phyloP scores from a whole-genome alignment of 345 rosid genomes.

The Laguncularia racemosa region DNA sequence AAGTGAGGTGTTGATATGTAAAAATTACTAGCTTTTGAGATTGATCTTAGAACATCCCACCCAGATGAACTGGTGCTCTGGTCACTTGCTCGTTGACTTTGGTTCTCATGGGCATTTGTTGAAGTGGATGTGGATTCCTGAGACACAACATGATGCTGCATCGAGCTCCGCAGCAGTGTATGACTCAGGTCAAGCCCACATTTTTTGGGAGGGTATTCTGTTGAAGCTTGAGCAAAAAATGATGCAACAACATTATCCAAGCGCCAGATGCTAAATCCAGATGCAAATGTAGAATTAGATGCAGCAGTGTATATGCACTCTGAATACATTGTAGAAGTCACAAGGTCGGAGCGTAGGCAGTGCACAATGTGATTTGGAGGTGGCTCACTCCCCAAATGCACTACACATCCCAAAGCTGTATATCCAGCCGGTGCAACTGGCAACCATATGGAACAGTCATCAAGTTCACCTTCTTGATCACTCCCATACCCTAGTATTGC shows the following conservation, averaged over 20 bases:
- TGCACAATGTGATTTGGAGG: constrained; percentile 80
- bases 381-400: constrained; percentile 65
- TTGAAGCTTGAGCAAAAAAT: constrained; percentile 75
- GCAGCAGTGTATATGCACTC: constrained; percentile 66
- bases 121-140: constrained; percentile 28
- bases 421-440: constrained; percentile 94
- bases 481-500: constrained; percentile 40
- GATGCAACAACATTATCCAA: constrained; percentile 86
- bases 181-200: constrained; percentile 59
- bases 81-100: constrained; percentile 33
- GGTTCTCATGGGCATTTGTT: constrained; percentile 22
- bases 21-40: constrained; percentile 54
- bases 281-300: constrained; percentile 35
- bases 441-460: constrained; percentile 90
- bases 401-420: constrained; percentile 85
- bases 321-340: constrained; percentile 70
- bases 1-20: constrained; percentile 79
- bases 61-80: constrained; percentile 59
- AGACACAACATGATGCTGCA: constrained; percentile 34
- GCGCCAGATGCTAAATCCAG: constrained; percentile 96
- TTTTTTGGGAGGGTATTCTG: constrained; percentile 46
- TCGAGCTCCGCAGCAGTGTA: constrained; percentile 70
- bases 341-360: constrained; percentile 93
- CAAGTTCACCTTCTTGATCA: constrained; percentile 30
- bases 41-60: constrained; percentile 76